Percentiles rank a stretch among this genome's conserved stretches.
Evolutionary conservation across 192 early-diverging fungal genomes (phyloP).

Genomic region (Podila minutissima): DNA sequence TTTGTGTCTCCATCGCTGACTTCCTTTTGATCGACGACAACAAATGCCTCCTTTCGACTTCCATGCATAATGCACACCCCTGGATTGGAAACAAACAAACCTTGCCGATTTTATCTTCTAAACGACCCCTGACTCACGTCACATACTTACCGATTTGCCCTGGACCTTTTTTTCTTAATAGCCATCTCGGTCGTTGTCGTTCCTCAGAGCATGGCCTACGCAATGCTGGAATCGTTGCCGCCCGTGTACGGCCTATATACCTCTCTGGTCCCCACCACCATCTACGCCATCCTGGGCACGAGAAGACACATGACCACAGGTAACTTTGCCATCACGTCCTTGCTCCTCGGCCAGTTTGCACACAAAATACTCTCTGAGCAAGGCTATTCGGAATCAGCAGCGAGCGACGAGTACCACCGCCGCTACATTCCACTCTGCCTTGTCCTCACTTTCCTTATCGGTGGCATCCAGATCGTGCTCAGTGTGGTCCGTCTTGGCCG

Average conservation of each 20-base stretch:
- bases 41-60: no score
- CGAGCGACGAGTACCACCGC: constrained; percentile 32
- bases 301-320: constrained; percentile 53
- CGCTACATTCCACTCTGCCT: constrained; percentile 36
- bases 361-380: constrained; percentile 36
- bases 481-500: constrained; percentile 47
- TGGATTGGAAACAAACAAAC: no score
- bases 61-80: no score
- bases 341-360: constrained; percentile 48
- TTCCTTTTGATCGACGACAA: no score
- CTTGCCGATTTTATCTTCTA: no score
- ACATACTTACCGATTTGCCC: not conserved
- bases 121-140: not conserved
- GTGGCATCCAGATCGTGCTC: constrained; percentile 42
- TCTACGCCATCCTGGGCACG: constrained; percentile 49
- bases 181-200: constrained; percentile 52
- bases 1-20: no score
- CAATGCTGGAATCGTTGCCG: constrained; percentile 51
- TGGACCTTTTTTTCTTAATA: not conserved
- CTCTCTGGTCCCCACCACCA: constrained; percentile 33
- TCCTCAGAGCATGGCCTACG: constrained; percentile 57
- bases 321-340: constrained; percentile 51
- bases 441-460: constrained; percentile 39
- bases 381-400: constrained; percentile 8
- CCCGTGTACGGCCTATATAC: constrained; percentile 55